Evolutionary conservation across 2,329 filamentous ascomycete genomes (phyloP).

Genomic region (Xylariaceae sp.): DNA sequence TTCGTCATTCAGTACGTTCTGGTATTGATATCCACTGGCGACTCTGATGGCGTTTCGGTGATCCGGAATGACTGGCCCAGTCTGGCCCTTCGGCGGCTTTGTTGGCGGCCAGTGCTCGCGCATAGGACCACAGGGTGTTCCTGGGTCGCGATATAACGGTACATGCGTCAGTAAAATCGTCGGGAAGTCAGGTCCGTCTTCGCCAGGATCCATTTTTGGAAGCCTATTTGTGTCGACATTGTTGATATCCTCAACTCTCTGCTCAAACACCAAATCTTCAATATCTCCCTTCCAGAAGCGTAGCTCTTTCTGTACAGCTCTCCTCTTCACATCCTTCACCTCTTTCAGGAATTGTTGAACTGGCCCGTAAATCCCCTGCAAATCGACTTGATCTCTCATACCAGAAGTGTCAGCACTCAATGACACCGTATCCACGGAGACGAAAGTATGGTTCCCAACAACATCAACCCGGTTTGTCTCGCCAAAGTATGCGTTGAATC

Average conservation of each 20-base stretch:
- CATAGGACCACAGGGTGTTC: constrained; percentile 81
- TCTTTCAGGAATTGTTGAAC: constrained; percentile 70
- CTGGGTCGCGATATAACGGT: constrained; percentile 75
- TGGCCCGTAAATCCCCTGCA: constrained; percentile 67
- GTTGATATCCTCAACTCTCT: constrained; percentile 56
- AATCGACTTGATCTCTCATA: constrained; percentile 46
- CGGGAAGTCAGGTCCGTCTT: constrained; percentile 62
- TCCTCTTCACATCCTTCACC: constrained; percentile 61
- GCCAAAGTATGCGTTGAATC: constrained; percentile 87
- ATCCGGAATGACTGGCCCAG: constrained; percentile 51
- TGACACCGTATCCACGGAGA: constrained; percentile 85
- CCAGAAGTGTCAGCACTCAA: constrained; percentile 66
- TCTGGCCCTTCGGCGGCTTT: constrained; percentile 55
- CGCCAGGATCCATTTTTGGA: constrained; percentile 36
- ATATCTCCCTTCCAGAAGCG: constrained; percentile 58
- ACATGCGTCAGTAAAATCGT: constrained; percentile 89
- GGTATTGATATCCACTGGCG: constrained; percentile 84
- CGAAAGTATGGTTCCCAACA: constrained; percentile 90
- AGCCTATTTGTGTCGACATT: constrained; percentile 39
- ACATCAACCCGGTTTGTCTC: constrained; percentile 88
- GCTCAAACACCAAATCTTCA: constrained; percentile 50
- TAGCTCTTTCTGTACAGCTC: constrained; percentile 66
- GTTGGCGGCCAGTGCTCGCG: constrained; percentile 80
- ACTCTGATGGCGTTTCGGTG: constrained; percentile 76
- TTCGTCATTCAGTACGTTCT: constrained; percentile 79